A percentile compares a stretch with the other conserved stretches of the same genome.
Evolutionary conservation across 805 yeast species (phyloP).

Genomic region (Komagataella kurtzmanii): DNA sequence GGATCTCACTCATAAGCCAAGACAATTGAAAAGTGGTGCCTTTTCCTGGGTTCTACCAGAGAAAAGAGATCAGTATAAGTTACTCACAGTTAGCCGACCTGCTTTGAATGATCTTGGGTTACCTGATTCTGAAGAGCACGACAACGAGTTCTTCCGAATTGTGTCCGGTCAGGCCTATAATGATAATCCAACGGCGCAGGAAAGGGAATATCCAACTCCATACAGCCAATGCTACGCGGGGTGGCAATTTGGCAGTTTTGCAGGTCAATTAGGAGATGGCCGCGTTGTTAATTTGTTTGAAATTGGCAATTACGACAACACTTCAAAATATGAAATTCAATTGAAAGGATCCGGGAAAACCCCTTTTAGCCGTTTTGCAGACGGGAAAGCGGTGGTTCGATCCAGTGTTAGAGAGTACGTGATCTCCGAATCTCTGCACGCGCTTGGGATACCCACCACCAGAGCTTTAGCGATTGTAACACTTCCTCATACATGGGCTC

Average conservation of each 20-base stretch:
- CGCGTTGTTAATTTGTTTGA: conserved; percentile 78
- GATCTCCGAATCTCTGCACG: conserved; percentile 67
- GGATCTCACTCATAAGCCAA: conserved; percentile 32
- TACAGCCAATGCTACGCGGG: conserved; percentile 93
- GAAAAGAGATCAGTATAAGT: conserved; percentile 32
- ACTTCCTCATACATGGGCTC: conserved; percentile 68
- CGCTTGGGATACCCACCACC: conserved; percentile 77
- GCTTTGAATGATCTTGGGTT: conserved; percentile 57
- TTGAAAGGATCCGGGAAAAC: conserved; percentile 88
- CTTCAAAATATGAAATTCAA: conserved; percentile 50
- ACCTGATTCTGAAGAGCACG: conserved; percentile 19
- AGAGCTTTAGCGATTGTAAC: conserved; percentile 65
- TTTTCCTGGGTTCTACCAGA: conserved; percentile 70
- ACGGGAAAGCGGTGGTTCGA: conserved; percentile 86
- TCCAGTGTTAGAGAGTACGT: conserved; percentile 84
- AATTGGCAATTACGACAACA: conserved; percentile 28
- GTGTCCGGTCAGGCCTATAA: conserved; percentile 44
- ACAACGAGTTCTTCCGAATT: conserved; percentile 34
- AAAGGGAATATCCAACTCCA: conserved; percentile 37
- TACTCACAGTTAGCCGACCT: conserved; percentile 40
- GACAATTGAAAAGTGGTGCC: conserved; percentile 44
- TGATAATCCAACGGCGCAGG: conserved; percentile 9
- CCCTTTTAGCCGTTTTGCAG: conserved; percentile 90
- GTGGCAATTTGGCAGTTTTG: conserved; percentile 91
- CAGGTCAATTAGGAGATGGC: conserved; percentile 96